These are phyloP conservation scores for Guyanaporus albipodus DNA, from an alignment of 768 basidiomycete genomes.

Conservation along the genomic window DNA sequence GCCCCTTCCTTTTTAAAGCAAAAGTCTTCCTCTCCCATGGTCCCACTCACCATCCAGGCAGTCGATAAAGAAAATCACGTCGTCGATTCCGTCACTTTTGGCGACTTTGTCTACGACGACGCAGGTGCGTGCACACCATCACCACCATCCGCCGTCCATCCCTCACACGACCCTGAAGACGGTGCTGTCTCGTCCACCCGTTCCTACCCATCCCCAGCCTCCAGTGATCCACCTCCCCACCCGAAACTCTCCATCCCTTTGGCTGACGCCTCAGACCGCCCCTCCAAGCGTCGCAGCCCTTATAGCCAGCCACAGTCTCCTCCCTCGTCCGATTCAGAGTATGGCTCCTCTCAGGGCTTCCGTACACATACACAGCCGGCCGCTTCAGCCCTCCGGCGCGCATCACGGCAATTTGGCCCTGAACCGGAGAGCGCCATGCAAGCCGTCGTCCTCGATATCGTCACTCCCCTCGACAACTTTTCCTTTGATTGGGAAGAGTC, in stretches of 20 bases:
- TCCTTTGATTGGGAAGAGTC: conserved; percentile 57
- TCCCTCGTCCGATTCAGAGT: conserved; percentile 40
- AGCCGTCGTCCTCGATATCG: conserved; percentile 57
- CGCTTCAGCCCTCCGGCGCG: conserved; percentile 21
- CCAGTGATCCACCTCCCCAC: conserved; percentile 12
- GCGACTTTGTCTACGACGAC: conserved; percentile 64
- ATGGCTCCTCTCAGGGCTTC: conserved; percentile 27
- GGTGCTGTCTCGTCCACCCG: background rate
- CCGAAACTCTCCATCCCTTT: conserved; percentile 29
- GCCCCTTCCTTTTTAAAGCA: conserved; percentile 52
- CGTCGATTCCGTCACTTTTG: conserved; percentile 66
- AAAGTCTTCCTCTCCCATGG: conserved; percentile 36
- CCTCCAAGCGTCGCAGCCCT: conserved; percentile 39
- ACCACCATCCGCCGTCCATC: background rate
- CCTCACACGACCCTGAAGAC: background rate
- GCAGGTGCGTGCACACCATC: conserved; percentile 31
- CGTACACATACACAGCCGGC: conserved; percentile 5
- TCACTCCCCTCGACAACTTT: conserved; percentile 52
- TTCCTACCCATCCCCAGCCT: background rate
- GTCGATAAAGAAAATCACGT: conserved; percentile 49
- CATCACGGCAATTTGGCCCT: conserved; percentile 19
- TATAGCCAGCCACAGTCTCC: conserved; percentile 38
- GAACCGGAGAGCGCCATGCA: conserved; percentile 43
- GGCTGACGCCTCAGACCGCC: conserved; percentile 15
- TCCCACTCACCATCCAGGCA: conserved; percentile 60